Base-by-base conservation (phyloP, 2,329 filamentous ascomycete species). In the Epichloe gansuensis region DNA sequence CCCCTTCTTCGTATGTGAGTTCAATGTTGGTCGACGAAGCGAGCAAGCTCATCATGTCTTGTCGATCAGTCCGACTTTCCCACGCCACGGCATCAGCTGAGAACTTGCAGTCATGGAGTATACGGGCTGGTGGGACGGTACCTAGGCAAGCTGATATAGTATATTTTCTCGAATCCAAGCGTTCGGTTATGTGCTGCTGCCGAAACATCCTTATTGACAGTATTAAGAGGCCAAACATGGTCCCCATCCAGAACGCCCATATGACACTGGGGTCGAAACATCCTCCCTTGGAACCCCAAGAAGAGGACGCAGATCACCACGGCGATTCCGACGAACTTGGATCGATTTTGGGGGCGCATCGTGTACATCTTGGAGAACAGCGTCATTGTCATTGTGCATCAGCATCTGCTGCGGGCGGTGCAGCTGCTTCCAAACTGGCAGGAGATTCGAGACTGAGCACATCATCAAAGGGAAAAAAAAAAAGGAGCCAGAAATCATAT, bases 161-260 rank as follows among this genome's bases (percentile, higher is more conserved):
- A 52, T 6, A 52, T n/a, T 28, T 47, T 52, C 15, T 52, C 50
- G 17, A 52, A 52, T 2, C 50, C 50, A 21, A 52, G 37, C 15
- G 50, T 52, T 21, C 35, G 9, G 15, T 52, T 52, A 8, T 52
- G 50, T 7, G 50, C 50, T 12, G 50, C 50, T 23, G 15, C 12
- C 3, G 50, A 52, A 13, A 52, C 34, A 39, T 51, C 49, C 44
- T 15, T 6, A 2, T 15, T 41, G n/a, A 5, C 8, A 15, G 13
- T n/a, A 21, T 21, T 21, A 1, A 15, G 13, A n/a, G 38, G 13
- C 38, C 38, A 31, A 8, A 31, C 28, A 11, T 31, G 4, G 8
- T 31, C 28, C 28, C 28, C 8, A 31, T 31, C 8, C 28, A 31
- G 28, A 11, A 31, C 8, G 28, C 28, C 28, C 28, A 31, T 31